These are phyloP conservation scores for Maudiozyma saulgeensis DNA, from an alignment of 805 yeast genomes.

Conservation along the genomic window DNA sequence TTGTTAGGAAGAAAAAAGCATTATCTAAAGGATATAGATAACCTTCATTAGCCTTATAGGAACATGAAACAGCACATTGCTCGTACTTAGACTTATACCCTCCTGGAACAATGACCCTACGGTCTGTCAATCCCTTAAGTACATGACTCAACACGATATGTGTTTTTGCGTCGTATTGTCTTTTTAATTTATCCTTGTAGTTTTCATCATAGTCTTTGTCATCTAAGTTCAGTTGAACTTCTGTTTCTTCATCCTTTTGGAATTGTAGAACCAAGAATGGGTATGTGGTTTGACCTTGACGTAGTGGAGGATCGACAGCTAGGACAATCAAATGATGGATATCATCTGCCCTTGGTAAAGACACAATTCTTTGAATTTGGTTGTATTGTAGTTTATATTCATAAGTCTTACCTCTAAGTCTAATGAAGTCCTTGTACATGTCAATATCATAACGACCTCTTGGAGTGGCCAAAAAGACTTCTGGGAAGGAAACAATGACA, in stretches of 20 bases:
- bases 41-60: constrained; percentile 92
- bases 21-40: constrained; percentile 87
- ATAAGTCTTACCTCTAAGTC: constrained; percentile 94
- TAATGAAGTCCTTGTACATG: constrained; percentile 76
- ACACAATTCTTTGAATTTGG: constrained; percentile 82
- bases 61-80: constrained; percentile 83
- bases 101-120: constrained; percentile 79
- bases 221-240: constrained; percentile 75
- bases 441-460: constrained; percentile 98
- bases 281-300: constrained; percentile 97
- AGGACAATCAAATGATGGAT: constrained; percentile 77
- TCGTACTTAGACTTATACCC: constrained; percentile 64
- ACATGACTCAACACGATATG: constrained; percentile 82
- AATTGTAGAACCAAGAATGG: constrained; percentile 89
- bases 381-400: constrained; percentile 90
- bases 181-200: constrained; percentile 67
- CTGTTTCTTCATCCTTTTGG: constrained; percentile 81
- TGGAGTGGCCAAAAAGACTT: constrained; percentile 87
- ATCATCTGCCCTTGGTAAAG: constrained; percentile 91
- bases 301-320: constrained; percentile 91
- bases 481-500: constrained; percentile 86
- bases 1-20: constrained; percentile 81
- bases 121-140: constrained; percentile 80
- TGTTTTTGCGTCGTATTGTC: constrained; percentile 70
- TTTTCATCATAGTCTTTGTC: constrained; percentile 71